Conservation (phyloP, 495 filamentous ascomycete species). For the Aspergillus ellipticus region DNA sequence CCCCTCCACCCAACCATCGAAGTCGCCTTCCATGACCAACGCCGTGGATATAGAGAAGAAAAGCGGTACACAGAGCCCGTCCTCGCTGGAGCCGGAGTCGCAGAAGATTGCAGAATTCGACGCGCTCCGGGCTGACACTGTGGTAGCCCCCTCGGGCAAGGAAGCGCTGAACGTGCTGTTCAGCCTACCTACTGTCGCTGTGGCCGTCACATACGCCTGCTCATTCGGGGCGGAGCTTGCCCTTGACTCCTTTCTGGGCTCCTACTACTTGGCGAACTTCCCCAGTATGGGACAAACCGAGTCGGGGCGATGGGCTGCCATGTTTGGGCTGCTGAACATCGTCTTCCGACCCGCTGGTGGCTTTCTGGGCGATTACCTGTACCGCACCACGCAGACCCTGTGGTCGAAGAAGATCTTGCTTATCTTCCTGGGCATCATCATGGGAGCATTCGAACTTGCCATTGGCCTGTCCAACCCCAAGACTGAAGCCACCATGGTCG, state of each 20-base stretch:
- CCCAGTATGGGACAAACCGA: constrained; percentile 66
- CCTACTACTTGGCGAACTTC: constrained; percentile 80
- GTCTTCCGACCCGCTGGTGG: constrained; percentile 73
- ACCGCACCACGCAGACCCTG: constrained; percentile 55
- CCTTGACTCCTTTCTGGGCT: constrained; percentile 76
- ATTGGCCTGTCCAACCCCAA: constrained; percentile 66
- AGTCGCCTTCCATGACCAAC: constrained; percentile 36
- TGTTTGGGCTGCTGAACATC: constrained; percentile 88
- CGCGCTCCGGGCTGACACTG: constrained; percentile 51
- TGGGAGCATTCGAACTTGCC: constrained; percentile 64
- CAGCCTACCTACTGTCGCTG: constrained; percentile 64
- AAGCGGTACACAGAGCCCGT: constrained; percentile 27
- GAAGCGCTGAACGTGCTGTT: constrained; percentile 56
- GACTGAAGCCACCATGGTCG: constrained; percentile 63
- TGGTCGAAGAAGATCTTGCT: constrained; percentile 78
- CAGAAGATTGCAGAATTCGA: constrained; percentile 52
- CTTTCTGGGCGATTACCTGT: constrained; percentile 68
- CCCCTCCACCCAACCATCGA: constrained; percentile 30
- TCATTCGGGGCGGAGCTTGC: constrained; percentile 83
- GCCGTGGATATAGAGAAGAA: constrained; percentile 42
- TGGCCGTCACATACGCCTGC: constrained; percentile 73
- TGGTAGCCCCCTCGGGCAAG: constrained; percentile 61
- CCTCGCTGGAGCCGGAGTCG: constrained; percentile 46
- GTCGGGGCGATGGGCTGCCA: constrained; percentile 75
- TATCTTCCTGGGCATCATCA: constrained; percentile 55